Evolutionary conservation across 768 basidiomycete genomes (phyloP), one percentile per base, ranked within the genome.

Genomic region (Phanerodontia chrysosporium): DNA sequence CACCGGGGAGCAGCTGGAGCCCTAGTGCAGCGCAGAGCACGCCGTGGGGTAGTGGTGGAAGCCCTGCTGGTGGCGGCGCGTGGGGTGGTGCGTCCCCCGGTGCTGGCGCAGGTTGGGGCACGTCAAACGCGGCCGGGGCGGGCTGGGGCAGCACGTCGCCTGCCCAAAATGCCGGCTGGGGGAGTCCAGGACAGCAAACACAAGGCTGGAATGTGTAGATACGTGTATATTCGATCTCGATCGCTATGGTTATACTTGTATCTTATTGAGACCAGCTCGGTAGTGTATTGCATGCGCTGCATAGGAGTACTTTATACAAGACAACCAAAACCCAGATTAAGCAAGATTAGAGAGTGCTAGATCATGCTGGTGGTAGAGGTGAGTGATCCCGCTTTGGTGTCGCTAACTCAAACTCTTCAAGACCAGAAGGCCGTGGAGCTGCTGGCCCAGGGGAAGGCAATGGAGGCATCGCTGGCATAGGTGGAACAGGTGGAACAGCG

Each of bases 191-290:
- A 28, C 64, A 66, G 30, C 67, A 67, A 53, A 60, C 65, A 24
- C 63, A 65, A 30, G 72, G 71, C 1, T 73, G 70, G 71, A 71
- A 71, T 51, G 69, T 70, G 49, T 71, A 68, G 64, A 54, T 21
- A 5, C 22, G 51, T n/a, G 7, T 28, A 22, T 28, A 6, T 27
- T 49, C n/a, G 16, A 12, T 28, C 48, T 49, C 24, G 7, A 24
- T 49, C 27, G 16, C 49, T 51, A 48, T 28, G 6, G 46, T 16
- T 25, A 5, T 51, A n/a, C 30, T 14, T 51, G 28, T 32, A 29
- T 49, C 14, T 27, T 49, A 49, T n/a, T 16, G 24, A 49, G 48
- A 22, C 16, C 24, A 3, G 45, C 45, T 46, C 45, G n/a, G 45
- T 46, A 46, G 22, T 46, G 21, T 46, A 12, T 35, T 35, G 32